Evolutionary conservation across 495 filamentous ascomycete genomes (phyloP).

Genomic region (Penicillium pancosmium): DNA sequence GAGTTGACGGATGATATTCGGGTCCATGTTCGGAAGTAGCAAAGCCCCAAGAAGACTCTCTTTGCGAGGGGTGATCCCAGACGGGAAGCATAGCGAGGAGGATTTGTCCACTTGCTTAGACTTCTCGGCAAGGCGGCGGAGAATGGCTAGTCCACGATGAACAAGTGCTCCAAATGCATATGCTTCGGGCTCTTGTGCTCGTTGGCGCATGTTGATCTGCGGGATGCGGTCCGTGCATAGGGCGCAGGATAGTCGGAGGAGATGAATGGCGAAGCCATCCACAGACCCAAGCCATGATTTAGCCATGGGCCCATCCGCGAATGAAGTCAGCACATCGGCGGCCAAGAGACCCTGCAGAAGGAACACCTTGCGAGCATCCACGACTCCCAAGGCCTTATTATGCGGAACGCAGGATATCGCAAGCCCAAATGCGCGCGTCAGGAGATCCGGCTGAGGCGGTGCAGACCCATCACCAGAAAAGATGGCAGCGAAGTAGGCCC

Average conservation of each 20-base stretch:
- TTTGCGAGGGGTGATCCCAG: constrained; percentile 66
- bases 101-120: constrained; percentile 62
- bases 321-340: constrained; percentile 80
- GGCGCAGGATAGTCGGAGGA: constrained; percentile 70
- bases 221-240: constrained; percentile 63
- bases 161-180: constrained; percentile 61
- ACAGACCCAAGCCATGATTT: constrained; percentile 80
- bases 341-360: constrained; percentile 90
- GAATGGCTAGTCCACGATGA: constrained; percentile 67
- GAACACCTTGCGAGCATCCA: constrained; percentile 80
- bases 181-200: constrained; percentile 46
- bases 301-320: constrained; percentile 73
- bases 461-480: constrained; percentile 70
- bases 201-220: constrained; percentile 38
- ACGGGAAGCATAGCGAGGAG: constrained; percentile 52
- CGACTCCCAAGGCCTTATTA: constrained; percentile 59
- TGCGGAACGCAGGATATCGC: constrained; percentile 85
- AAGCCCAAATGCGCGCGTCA: constrained; percentile 87
- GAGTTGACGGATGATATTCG: constrained; percentile 68
- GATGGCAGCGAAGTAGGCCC: constrained; percentile 76
- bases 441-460: constrained; percentile 71
- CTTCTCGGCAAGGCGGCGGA: constrained; percentile 72
- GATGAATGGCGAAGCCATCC: constrained; percentile 80
- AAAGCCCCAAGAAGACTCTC: constrained; percentile 72
- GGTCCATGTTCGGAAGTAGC: constrained; percentile 61